Percentiles rank a stretch among this genome's conserved stretches.
Evolutionary conservation across 768 basidiomycete genomes (phyloP).

Genomic region (Boletus coccyginus): DNA sequence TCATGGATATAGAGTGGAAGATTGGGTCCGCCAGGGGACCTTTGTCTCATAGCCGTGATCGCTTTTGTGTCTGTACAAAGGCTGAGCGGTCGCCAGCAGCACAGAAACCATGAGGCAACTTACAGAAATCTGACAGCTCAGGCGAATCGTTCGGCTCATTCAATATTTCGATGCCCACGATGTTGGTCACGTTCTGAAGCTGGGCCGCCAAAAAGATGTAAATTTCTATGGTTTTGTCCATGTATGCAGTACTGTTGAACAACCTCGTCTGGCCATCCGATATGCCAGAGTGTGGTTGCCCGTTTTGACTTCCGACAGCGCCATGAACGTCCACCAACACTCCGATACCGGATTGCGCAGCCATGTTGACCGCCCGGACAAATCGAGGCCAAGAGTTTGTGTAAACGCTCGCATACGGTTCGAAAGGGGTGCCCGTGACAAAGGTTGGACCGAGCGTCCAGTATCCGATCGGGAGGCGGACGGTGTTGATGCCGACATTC

Average conservation of each 20-base stretch:
- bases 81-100: background rate
- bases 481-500: conserved; percentile 55
- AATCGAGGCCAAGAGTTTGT: conserved; percentile 38
- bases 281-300: conserved; percentile 30
- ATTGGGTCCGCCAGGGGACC: conserved; percentile 19
- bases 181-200: conserved; percentile 42
- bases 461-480: conserved; percentile 62
- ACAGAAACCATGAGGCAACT: background rate
- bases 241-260: conserved; percentile 35
- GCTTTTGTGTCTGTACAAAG: conserved; percentile 14
- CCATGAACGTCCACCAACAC: conserved; percentile 56
- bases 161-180: conserved; percentile 59
- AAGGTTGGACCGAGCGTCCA: conserved; percentile 35
- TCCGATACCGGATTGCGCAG: conserved; percentile 40
- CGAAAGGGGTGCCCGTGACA: conserved; percentile 38
- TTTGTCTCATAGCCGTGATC: conserved; percentile 21
- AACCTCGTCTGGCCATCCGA: conserved; percentile 41
- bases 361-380: conserved; percentile 41
- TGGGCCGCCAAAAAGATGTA: conserved; percentile 36
- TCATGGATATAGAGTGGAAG: conserved; percentile 72
- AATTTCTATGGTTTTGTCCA: conserved; percentile 38
- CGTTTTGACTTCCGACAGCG: conserved; percentile 49
- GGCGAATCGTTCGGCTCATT: conserved; percentile 53
- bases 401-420: conserved; percentile 42
- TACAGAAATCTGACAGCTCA: conserved; percentile 41